Conservation (phyloP, 78 protist species). For the Trichosphaerium sp. region DNA sequence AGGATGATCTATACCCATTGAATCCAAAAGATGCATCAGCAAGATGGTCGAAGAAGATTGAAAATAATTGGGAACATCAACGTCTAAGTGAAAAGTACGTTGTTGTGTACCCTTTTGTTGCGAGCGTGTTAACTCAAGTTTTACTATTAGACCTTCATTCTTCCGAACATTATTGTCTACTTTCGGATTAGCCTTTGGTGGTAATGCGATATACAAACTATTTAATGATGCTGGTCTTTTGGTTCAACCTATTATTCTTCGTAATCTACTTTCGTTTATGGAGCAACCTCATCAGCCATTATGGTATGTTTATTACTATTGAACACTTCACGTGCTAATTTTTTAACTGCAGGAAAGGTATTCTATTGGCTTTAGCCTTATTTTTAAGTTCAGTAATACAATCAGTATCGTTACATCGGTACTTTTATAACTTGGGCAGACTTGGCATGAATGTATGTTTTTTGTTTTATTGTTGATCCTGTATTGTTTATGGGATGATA, state of each 20-base stretch:
- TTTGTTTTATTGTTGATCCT: too few species aligned
- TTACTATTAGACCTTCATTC: constrained; percentile 46
- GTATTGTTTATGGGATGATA: too few species aligned
- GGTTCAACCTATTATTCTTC: constrained; percentile 31
- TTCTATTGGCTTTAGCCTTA: background rate
- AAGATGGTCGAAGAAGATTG: constrained; percentile 25
- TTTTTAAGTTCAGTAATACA: constrained; percentile 17
- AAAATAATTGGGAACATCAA: constrained; percentile 32
- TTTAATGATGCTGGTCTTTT: constrained; percentile 17
- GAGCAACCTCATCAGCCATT: background rate
- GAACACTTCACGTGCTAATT: background rate
- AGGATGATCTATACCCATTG: too few species aligned
- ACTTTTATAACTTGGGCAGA: constrained; percentile 18
- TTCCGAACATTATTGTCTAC: constrained; percentile 25
- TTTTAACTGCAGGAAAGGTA: constrained; percentile 2
- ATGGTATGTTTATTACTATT: background rate
- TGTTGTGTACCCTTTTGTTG: too few species aligned
- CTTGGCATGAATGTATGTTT: constrained; percentile 33
- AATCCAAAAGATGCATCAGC: too few species aligned
- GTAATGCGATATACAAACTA: constrained; percentile 15
- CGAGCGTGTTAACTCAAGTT: too few species aligned
- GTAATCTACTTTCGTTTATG: background rate
- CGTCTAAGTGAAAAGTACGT: too few species aligned
- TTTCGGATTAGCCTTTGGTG: constrained; percentile 19
- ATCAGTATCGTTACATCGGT: constrained; percentile 23